Base-by-base conservation (phyloP, 2,329 filamentous ascomycete genomes). In the Alternaria solani region DNA sequence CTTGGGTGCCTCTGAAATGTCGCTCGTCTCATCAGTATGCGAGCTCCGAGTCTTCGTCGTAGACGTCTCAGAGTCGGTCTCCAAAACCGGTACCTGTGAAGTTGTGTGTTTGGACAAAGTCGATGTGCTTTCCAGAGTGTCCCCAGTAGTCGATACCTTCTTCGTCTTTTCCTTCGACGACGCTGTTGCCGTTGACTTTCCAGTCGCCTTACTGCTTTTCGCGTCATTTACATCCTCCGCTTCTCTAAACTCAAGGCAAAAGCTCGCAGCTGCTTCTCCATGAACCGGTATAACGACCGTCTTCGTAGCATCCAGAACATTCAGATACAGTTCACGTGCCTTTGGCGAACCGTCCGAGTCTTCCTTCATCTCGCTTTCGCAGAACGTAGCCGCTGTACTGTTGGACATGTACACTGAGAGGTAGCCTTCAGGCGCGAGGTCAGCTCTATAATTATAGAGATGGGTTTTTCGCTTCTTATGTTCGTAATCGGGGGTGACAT, bases 391-490 rank as follows among this genome's bases (percentile, higher is more conserved):
- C 20, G 55, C 41, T 5, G 39, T 48, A 4, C 5, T 52, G 11
- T 55, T 49, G 3, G 54, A 7, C 23, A 61, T 52, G n/a, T 47
- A 63, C 0, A 63, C 18, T 1, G 54, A 57, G 3, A 61, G 39
- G 20, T 61, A 61, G 12, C 58, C 61, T 49, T 52, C 51, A 16
- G 43, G 23, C 12, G 16, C 43, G 5, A 63, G 44, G 1, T 18
- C 20, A 3, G 58, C n/a, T n/a, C 30, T 57, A 3, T 61, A 41
- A 12, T 51, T 36, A 16, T 56, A 61, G 16, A 63, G 51, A 16
- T 52, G 43, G 1, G 12, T 34, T 25, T 2, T 51, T 12, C 43
- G 44, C 2, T n/a, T 51, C 5, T 43, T n/a, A 5, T n/a, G 2
- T 12, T 4, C 14, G 3, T 11, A 0, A n/a, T 28, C 1, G 1